Base-by-base conservation (phyloP, 768 basidiomycete species). In the Auricularia auricula-judae region DNA sequence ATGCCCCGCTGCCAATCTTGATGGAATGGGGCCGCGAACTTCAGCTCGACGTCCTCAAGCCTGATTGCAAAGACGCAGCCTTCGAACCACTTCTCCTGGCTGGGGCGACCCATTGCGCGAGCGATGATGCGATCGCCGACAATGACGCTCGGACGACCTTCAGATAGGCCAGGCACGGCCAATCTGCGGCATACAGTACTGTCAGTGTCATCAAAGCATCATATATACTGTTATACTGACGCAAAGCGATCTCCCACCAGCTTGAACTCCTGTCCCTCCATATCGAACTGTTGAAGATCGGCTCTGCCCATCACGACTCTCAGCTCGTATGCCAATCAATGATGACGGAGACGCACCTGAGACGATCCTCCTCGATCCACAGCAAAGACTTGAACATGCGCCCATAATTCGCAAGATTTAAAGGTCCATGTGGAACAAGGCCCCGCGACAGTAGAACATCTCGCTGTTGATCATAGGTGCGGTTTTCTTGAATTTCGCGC, bases 71-170 rank as follows among this genome's bases (percentile, higher is more conserved):
- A 84, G 4, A 86, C 84, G 12, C 78, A 76, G 14, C 78, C 76
- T 44, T 74, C 73, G 60, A 66, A 78, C 75, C 73, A 79, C 36
- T 63, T 58, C 39, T 56, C 59, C 16, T 62, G 58, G 33, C 29
- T 36, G 21, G 42, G 71, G 18, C 56, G 18, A 43, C 33, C 8
- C 61, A 62, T 60, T 63, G 66, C 59, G 23, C 70, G 66, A 65
- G 78, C 74, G 35, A 73, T 74, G 62, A 79, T 78, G 65, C 69
- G 78, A 70, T 81, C 76, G 62, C 84, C 85, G 18, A 84, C 77
- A 18, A 85, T 75, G 16, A 86, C 82, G 23, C 81, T 83, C 0
- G 84, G 85, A 3, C 84, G 76, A 61, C 81, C 81, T 72, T 86
- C 83, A 2, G 81, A 82, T 1, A 86, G 74, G 4, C 84, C 84